Evolutionary conservation across 441 rosid genomes (phyloP).

Genomic region (Gossypium lobatum): DNA sequence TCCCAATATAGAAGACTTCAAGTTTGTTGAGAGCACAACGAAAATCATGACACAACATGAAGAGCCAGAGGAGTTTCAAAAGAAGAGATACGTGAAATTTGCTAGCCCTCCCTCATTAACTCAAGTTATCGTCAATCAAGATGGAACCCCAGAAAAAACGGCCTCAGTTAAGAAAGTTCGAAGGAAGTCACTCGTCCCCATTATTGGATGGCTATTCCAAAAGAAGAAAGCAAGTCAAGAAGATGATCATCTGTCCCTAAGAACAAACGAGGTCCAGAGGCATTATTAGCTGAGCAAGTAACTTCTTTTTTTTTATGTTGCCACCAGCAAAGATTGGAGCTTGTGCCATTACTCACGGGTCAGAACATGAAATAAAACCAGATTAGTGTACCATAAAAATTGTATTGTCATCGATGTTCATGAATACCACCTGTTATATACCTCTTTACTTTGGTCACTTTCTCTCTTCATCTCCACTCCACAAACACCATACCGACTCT

Average conservation of each 20-base stretch:
- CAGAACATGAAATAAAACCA: not conserved
- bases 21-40: constrained; percentile 38
- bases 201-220: constrained; percentile 50
- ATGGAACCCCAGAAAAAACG: constrained; percentile 21
- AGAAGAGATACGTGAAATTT: constrained; percentile 48
- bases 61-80: constrained; percentile 22
- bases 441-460: not conserved
- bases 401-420: not conserved
- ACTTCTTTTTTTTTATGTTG: not conserved
- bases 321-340: not conserved
- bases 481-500: not conserved
- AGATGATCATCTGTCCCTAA: not conserved
- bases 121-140: constrained; percentile 31
- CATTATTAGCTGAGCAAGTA: constrained; percentile 1
- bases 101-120: constrained; percentile 56
- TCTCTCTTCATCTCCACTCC: not conserved
- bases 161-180: constrained; percentile 18
- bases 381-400: not conserved
- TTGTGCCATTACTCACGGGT: not conserved
- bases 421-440: constrained; percentile 1
- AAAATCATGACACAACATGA: constrained; percentile 22
- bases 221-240: constrained; percentile 32
- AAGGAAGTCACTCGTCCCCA: constrained; percentile 33
- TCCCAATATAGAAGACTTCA: constrained; percentile 44
- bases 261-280: not conserved